These are phyloP conservation scores for Myochromella boudieri DNA, from an alignment of 768 basidiomycete species.

Conservation along the genomic window DNA sequence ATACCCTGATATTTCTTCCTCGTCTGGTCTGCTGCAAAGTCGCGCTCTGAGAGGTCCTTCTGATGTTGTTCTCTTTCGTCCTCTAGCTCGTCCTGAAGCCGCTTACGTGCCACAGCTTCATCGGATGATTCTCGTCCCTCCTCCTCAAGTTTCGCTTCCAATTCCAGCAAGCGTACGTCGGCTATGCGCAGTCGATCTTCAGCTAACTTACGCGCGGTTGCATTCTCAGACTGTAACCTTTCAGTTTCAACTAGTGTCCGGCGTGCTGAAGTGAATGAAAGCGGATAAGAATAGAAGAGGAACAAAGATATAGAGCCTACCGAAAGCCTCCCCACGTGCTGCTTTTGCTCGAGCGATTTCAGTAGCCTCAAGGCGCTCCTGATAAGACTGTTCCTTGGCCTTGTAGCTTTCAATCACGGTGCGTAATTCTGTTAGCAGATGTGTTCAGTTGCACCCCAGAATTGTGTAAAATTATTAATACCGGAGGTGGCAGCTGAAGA, in stretches of 20 bases:
- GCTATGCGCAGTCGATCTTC: conserved; percentile 49
- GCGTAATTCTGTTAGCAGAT: conserved; percentile 48
- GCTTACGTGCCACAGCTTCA: conserved; percentile 59
- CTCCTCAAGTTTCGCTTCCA: conserved; percentile 64
- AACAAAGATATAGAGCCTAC: conserved; percentile 31
- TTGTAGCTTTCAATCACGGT: conserved; percentile 66
- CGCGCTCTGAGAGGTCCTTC: conserved; percentile 77
- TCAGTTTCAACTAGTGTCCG: conserved; percentile 63
- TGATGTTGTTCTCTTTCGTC: conserved; percentile 77
- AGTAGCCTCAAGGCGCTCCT: conserved; percentile 61
- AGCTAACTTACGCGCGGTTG: conserved; percentile 50
- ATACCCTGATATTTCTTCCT: conserved; percentile 85
- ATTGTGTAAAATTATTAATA: conserved; percentile 18
- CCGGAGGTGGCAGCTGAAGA: conserved; percentile 62
- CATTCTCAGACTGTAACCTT: conserved; percentile 50
- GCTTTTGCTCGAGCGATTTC: conserved; percentile 69
- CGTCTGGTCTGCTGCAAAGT: conserved; percentile 77
- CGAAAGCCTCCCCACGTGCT: conserved; percentile 60
- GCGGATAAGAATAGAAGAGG: not conserved
- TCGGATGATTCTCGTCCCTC: conserved; percentile 69
- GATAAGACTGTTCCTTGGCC: conserved; percentile 57
- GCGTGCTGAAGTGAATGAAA: conserved; percentile 11
- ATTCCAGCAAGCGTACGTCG: conserved; percentile 54
- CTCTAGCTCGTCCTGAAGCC: conserved; percentile 74
- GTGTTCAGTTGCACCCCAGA: not conserved